phyloP scores from a whole-genome alignment of 768 basidiomycete species.

The Suillus plorans region DNA sequence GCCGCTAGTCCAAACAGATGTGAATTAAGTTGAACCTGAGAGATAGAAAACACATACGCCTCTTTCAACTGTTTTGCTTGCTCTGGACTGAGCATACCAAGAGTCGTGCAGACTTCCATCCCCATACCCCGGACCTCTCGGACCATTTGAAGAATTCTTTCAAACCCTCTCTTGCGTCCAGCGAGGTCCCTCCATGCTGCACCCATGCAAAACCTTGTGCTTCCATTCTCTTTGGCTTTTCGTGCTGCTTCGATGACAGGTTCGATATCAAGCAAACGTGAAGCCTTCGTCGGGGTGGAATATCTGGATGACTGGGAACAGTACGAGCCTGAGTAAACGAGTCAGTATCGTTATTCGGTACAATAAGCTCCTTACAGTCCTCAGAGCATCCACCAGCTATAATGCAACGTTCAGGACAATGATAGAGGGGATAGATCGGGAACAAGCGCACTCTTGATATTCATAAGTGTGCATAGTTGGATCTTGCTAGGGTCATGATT shows the following conservation, averaged over 20 bases:
- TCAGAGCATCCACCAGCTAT: constrained; percentile 93
- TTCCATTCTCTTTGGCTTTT: constrained; percentile 93
- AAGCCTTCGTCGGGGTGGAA: constrained; percentile 85
- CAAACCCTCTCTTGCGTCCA: constrained; percentile 91
- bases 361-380: constrained; percentile 66
- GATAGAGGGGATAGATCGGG: constrained; percentile 24
- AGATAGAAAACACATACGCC: constrained; percentile 56
- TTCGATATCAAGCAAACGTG: constrained; percentile 82
- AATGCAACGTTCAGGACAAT: constrained; percentile 11
- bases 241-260: constrained; percentile 92
- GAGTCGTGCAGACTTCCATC: constrained; percentile 99
- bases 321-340: constrained; percentile 69
- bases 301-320: constrained; percentile 98
- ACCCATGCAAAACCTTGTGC: constrained; percentile 98
- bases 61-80: constrained; percentile 91
- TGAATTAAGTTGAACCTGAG: constrained; percentile 11
- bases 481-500: constrained; percentile 88
- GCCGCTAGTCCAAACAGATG: constrained; percentile 48
- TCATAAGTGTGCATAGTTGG: constrained; percentile 96
- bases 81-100: constrained; percentile 94
- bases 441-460: constrained; percentile 87
- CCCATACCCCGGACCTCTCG: constrained; percentile 88
- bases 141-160: constrained; percentile 92
- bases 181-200: constrained; percentile 96
- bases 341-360: neutral